These are phyloP conservation scores for Phytophthora chlamydospora DNA, from an alignment of 352 stramenopile species.

Conservation along the genomic window DNA sequence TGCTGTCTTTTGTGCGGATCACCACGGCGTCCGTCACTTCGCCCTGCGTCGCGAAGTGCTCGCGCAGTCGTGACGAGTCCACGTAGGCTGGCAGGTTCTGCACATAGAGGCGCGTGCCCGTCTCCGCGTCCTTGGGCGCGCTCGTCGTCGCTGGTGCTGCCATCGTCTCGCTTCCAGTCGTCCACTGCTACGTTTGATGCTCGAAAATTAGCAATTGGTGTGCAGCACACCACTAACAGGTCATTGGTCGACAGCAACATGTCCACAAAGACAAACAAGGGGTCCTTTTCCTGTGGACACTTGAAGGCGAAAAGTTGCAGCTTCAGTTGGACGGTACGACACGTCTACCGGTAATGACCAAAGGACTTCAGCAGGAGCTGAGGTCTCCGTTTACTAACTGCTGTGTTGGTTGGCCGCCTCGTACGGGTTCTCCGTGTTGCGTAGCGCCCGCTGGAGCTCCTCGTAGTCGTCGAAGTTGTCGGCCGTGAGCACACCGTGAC, in stretches of 20 bases:
- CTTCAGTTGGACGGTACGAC: too few relatives aligned
- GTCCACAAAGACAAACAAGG: too few relatives aligned
- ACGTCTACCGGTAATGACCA: too few relatives aligned
- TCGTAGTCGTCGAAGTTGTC: constrained; percentile 62
- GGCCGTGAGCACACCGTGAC: constrained; percentile 65
- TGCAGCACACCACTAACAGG: not conserved
- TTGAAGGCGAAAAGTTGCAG: too few relatives aligned
- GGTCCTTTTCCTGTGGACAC: too few relatives aligned
- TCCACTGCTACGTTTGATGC: not conserved
- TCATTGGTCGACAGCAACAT: too few relatives aligned
- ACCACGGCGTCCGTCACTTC: constrained; percentile 91
- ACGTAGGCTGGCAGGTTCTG: constrained; percentile 85
- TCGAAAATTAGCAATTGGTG: not conserved
- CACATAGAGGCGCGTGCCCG: constrained; percentile 74
- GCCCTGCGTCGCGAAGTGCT: constrained; percentile 77
- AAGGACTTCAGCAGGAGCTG: too few relatives aligned
- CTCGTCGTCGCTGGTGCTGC: constrained; percentile 21
- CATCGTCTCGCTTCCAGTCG: constrained; percentile 40
- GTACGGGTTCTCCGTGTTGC: constrained; percentile 34
- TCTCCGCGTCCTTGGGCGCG: constrained; percentile 19
- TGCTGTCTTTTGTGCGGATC: constrained; percentile 89
- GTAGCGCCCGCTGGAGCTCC: constrained; percentile 42
- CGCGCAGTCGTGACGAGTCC: constrained; percentile 71
- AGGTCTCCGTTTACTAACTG: too few relatives aligned
- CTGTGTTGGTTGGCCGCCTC: constrained; percentile 20